Percentiles rank a stretch among this genome's conserved stretches.
phyloP scores from a whole-genome alignment of 2,329 filamentous ascomycete species.

The Xylogone sp. region DNA sequence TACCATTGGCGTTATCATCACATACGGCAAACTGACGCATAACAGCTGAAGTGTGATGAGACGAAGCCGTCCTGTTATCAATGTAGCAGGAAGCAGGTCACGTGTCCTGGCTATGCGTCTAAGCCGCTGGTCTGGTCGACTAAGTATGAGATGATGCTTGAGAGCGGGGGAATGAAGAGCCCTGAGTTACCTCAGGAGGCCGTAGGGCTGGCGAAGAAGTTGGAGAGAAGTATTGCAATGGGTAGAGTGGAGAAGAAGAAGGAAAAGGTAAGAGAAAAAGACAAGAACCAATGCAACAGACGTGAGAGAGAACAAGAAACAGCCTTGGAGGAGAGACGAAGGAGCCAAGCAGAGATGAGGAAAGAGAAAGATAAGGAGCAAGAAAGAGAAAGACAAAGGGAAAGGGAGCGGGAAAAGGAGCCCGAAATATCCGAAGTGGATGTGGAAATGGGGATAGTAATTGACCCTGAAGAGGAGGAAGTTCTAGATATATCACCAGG shows the following conservation, averaged over 20 bases:
- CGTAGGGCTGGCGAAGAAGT: slow-evolving; percentile 3
- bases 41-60: slow-evolving; percentile 26
- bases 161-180: slow-evolving; percentile 2
- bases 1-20: background rate
- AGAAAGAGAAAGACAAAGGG: no score
- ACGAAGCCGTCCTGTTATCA: slow-evolving; percentile 23
- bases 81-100: slow-evolving; percentile 18
- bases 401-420: background rate
- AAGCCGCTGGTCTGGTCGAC: slow-evolving; percentile 25
- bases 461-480: background rate
- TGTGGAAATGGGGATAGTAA: background rate
- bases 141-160: slow-evolving; percentile 25
- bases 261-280: background rate
- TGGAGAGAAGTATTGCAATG: slow-evolving; percentile 3
- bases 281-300: background rate
- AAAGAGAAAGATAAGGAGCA: no score
- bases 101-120: slow-evolving; percentile 22
- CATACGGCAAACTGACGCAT: slow-evolving; percentile 2
- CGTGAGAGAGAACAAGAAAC: no score
- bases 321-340: no score
- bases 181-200: slow-evolving; percentile 3
- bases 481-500: background rate
- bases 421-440: background rate
- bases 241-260: background rate
- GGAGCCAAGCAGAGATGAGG: no score